A percentile compares a stretch with the other conserved stretches of the same genome.
phyloP scores from a whole-genome alignment of 2,329 filamentous ascomycete species.

The Fusarium phyllophilum region DNA sequence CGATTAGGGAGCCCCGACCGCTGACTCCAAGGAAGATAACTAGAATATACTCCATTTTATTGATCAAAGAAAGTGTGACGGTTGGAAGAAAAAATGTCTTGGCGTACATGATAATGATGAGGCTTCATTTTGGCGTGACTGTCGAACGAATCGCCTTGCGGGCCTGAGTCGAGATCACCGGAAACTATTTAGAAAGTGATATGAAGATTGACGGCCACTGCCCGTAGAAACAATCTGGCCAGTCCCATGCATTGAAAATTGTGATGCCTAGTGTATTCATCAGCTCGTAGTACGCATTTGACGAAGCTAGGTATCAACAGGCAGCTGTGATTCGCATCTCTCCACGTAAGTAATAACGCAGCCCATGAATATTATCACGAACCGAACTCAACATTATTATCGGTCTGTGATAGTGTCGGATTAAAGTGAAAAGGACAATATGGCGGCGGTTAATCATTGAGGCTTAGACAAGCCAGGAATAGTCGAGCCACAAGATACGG shows the following conservation, averaged over 20 bases:
- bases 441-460: slow-evolving; percentile 31
- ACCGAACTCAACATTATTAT: not conserved
- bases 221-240: not conserved
- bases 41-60: not conserved
- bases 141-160: slow-evolving; percentile 7
- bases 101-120: slow-evolving; percentile 14
- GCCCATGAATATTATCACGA: slow-evolving; percentile 7
- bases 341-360: slow-evolving; percentile 17
- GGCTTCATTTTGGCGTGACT: slow-evolving; percentile 7
- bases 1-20: slow-evolving; percentile 1
- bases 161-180: not conserved
- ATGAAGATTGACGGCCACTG: not conserved
- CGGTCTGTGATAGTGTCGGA: not conserved
- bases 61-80: not conserved
- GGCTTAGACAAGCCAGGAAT: slow-evolving; percentile 37
- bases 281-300: slow-evolving; percentile 1
- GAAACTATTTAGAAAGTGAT: not conserved
- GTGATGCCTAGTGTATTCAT: slow-evolving; percentile 26
- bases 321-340: slow-evolving; percentile 12
- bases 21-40: not conserved
- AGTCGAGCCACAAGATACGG: slow-evolving; percentile 30
- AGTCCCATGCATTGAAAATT: not conserved
- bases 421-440: slow-evolving; percentile 2
- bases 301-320: slow-evolving; percentile 1
- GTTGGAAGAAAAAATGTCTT: not conserved